Conservation (phyloP, 768 basidiomycete species). For the Harrya chromipes region DNA sequence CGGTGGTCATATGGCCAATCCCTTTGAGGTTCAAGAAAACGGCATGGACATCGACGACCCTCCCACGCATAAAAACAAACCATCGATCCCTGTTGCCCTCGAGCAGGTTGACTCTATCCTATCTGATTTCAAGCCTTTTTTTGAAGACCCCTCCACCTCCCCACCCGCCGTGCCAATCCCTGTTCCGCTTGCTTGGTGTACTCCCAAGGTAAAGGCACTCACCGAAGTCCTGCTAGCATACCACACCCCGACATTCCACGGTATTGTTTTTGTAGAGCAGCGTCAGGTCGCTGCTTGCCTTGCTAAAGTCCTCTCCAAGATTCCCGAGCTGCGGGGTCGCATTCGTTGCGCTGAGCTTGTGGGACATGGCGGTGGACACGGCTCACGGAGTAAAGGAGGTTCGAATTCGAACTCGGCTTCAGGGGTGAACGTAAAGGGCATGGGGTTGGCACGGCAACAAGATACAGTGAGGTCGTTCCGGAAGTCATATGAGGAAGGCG, state of each 20-base stretch:
- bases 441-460: conserved; percentile 51
- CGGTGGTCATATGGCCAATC: conserved; percentile 16
- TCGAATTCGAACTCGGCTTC: conserved; percentile 19
- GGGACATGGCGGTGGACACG: conserved; percentile 55
- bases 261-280: conserved; percentile 86
- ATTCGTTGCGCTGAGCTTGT: conserved; percentile 65
- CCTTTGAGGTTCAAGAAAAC: conserved; percentile 16
- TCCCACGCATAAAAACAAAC: conserved; percentile 11
- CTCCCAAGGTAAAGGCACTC: conserved; percentile 67
- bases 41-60: conserved; percentile 30
- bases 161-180: conserved; percentile 36
- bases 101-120: conserved; percentile 50
- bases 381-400: conserved; percentile 21
- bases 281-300: conserved; percentile 75
- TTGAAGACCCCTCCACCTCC: conserved; percentile 29
- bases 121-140: conserved; percentile 39
- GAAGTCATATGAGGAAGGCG: conserved; percentile 57
- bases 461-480: conserved; percentile 66
- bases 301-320: conserved; percentile 56
- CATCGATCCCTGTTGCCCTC: conserved; percentile 39
- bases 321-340: conserved; percentile 54
- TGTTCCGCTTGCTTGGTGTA: conserved; percentile 60
- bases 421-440: conserved; percentile 43
- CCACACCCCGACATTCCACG: conserved; percentile 59
- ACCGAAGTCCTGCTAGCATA: conserved; percentile 57